phyloP scores from a whole-genome alignment of 2,329 filamentous ascomycete genomes.

The Pseudophaeomoniella oleicola region DNA sequence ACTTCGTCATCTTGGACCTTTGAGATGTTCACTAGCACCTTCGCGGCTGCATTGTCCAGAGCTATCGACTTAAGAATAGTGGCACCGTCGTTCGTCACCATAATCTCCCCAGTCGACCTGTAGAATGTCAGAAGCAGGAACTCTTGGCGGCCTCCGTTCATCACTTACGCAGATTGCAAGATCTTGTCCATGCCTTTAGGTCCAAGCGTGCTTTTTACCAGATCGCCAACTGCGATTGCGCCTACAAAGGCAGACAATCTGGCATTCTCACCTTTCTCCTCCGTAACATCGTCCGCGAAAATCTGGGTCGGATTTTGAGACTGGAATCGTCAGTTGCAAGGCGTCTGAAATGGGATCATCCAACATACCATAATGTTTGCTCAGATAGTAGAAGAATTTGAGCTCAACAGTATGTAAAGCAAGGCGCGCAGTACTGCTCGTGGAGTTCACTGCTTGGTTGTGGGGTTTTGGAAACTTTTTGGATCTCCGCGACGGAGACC shows the following conservation, averaged over 20 bases:
- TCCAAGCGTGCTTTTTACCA: conserved; percentile 93
- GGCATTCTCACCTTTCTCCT: conserved; percentile 98
- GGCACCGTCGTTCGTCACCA: conserved; percentile 97
- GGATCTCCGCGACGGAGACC: neutral
- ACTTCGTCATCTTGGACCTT: conserved; percentile 99
- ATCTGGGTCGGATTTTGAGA: conserved; percentile 75
- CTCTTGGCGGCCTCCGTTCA: conserved; percentile 9
- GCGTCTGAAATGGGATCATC: too few relatives aligned
- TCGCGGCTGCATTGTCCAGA: conserved; percentile 93
- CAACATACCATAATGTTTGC: too few relatives aligned
- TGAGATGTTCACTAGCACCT: conserved; percentile 97
- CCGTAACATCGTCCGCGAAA: conserved; percentile 90
- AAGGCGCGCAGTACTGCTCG: too few relatives aligned
- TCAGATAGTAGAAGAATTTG: too few relatives aligned
- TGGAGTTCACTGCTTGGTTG: neutral
- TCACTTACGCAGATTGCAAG: conserved; percentile 73
- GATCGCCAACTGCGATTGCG: conserved; percentile 90
- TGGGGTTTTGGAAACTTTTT: neutral
- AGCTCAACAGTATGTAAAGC: too few relatives aligned
- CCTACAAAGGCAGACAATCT: conserved; percentile 96
- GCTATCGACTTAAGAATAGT: conserved; percentile 98
- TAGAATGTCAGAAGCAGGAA: conserved; percentile 7
- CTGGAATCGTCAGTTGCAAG: neutral
- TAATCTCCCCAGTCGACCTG: conserved; percentile 88
- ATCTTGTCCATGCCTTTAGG: conserved; percentile 99